Evolutionary conservation across 2,329 filamentous ascomycete genomes (phyloP), one percentile per base, ranked within the genome.

Genomic region (Diaporthe velutina): DNA sequence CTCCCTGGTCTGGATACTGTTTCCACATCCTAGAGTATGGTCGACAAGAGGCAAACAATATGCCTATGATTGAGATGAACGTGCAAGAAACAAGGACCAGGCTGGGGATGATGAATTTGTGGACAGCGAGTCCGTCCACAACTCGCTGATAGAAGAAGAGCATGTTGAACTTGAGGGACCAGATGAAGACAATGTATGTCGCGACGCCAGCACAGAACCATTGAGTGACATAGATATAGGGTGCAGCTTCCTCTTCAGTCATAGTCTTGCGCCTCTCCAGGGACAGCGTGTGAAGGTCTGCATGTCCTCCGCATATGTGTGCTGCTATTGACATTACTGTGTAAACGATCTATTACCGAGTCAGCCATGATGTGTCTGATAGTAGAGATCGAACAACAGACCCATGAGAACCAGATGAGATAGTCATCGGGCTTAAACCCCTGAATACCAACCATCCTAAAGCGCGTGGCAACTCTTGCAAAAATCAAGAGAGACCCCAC

Each of bases 141-240:
- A 85, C 77, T 0, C 83, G 82, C 19, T 79, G 78, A 71, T 84
- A 85, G 22, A 86, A 82, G 74, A 82, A 85, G 25, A 85, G 70
- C 83, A 85, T 85, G 77, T 84, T 84, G 42, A 86, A 78, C 73
- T 85, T 86, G 70, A 86, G 77, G 0, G 78, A 81, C 84, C 84
- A 86, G 5, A 86, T 78, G 38, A 85, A 80, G 17, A 81, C 75
- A 15, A 81, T 78, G 15, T 86, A 85, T 2, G 79, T 79, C 15
- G 78, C 77, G 48, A 83, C 78, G 1, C 83, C 84, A 1, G 82
- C 77, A 28, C 83, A 77, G 70, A 85, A 85, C 60, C 81, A 80
- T 64, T 85, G 79, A 0, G 84, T 82, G 0, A 82, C 83, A 73
- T 75, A 83, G 0, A 77, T 75, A 77, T 82, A 83, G 8, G 78